Evolutionary conservation across 1,139 yeast species (phyloP).

Genomic region (Spathaspora sp.): DNA sequence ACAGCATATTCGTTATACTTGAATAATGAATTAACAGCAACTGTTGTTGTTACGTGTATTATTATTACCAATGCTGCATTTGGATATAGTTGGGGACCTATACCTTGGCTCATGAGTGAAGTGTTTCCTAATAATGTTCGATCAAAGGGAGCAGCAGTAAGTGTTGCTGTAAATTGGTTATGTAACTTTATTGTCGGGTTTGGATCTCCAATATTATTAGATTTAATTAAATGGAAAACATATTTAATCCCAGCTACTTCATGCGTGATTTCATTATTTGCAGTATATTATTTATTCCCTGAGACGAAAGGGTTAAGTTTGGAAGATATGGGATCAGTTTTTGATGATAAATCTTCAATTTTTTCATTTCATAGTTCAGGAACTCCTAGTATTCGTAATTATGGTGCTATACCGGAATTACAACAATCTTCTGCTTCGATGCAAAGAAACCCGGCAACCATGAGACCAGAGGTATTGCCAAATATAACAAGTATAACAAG

Average conservation of each 20-base stretch:
- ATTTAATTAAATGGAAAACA: conserved; percentile 72
- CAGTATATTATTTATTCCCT: conserved; percentile 51
- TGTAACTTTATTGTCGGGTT: conserved; percentile 91
- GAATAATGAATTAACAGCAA: conserved; percentile 63
- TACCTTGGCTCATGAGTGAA: conserved; percentile 93
- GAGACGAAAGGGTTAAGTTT: conserved; percentile 56
- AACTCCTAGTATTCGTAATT: conserved; percentile 9
- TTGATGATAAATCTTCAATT: conserved; percentile 45
- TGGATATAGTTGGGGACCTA: conserved; percentile 92
- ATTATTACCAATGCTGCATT: conserved; percentile 80
- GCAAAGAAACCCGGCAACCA: conserved; percentile 38
- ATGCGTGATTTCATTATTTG: conserved; percentile 65
- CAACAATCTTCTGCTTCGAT: conserved; percentile 33
- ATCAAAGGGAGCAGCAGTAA: conserved; percentile 87
- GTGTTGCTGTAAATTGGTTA: conserved; percentile 95
- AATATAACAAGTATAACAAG: neutral
- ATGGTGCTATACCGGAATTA: conserved; percentile 21
- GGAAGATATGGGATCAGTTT: conserved; percentile 56
- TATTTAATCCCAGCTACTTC: conserved; percentile 80
- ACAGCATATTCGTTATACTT: conserved; percentile 69
- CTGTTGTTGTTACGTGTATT: conserved; percentile 71
- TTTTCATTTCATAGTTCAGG: conserved; percentile 45
- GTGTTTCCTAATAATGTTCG: conserved; percentile 86
- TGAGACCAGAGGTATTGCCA: neutral
- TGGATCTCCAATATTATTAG: conserved; percentile 83